Evolutionary conservation across 257 asterid genomes (phyloP), one percentile per base, ranked within the genome.

Genomic region (Penstemon davidsonii): DNA sequence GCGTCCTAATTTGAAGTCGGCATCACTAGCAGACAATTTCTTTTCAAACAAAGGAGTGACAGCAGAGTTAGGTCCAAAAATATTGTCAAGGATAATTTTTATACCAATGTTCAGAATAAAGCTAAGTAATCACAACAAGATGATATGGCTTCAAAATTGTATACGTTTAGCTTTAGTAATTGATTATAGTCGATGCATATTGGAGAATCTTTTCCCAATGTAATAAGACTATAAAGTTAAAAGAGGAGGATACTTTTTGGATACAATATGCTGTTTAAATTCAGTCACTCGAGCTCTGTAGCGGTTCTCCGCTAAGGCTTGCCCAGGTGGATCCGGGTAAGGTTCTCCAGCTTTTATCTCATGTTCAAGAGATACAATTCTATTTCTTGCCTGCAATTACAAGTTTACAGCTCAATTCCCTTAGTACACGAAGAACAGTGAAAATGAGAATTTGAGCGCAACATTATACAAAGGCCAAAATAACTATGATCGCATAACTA

Each of bases 31-130:
- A 63, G 91, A 83, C 75, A 86, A 62, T 75, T 64, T 3, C 77
- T 84, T 86, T 66, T 86, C 90, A 46, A 86, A 89, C 68, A 89
- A 75, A 67, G 91, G 96, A 70, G 81, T 80, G 62, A 80, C 75
- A 25, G 73, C 60, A 60, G 81, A 69, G 62, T 79, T 80, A 6
- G 80, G 84, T 79, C 89, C 86, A 76, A 70, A 15, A 74, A 74
- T 45, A 60, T 60, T 45, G 88, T 86, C 73, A 88, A 84, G 94
- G 88, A 80, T 62, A 15, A 79, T 53, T 60, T 68, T 60, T 58
- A 56, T 52, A 44, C 50, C 3, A 55, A 40, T 49, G 15, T 1
- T 55, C 64, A 66, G n/a, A 55, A 15, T 45, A 57, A 64, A 41
- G 6, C 9, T 7, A 46, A 62, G 41, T 2, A 12, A 54, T 43